Percentiles rank a stretch among this genome's conserved stretches.
These are phyloP conservation scores for Davidsoniella eucalypti DNA, from an alignment of 2,329 filamentous ascomycete genomes.

Conservation along the genomic window DNA sequence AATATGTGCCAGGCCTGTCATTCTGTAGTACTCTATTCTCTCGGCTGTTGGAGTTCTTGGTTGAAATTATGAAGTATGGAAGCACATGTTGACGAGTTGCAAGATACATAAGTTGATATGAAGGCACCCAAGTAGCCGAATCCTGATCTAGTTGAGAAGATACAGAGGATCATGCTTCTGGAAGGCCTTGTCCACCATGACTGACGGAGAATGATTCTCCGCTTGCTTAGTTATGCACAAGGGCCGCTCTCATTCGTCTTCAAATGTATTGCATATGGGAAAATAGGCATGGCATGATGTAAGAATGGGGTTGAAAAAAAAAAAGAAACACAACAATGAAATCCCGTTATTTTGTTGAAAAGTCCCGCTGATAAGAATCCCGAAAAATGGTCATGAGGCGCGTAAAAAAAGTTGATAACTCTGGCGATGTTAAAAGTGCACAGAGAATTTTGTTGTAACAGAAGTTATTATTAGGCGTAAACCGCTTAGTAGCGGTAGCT, in stretches of 20 bases:
- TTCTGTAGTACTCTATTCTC: slow-evolving; percentile 4
- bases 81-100: slow-evolving; percentile 1
- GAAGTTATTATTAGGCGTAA: slow-evolving; percentile 15
- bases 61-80: slow-evolving; percentile 6
- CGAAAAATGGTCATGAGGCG: slow-evolving; percentile 14
- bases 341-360: slow-evolving; percentile 14
- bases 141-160: too few relatives aligned
- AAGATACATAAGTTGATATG: too few relatives aligned
- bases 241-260: too few relatives aligned
- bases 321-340: slow-evolving; percentile 7
- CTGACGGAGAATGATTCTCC: too few relatives aligned
- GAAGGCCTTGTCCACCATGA: too few relatives aligned
- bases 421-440: slow-evolving; percentile 13
- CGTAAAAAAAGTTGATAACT: slow-evolving; percentile 10
- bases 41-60: slow-evolving; percentile 7
- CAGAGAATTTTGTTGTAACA: slow-evolving; percentile 11
- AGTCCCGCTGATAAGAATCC: slow-evolving; percentile 13
- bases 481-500: slow-evolving; percentile 30
- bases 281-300: not conserved
- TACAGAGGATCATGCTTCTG: too few relatives aligned
- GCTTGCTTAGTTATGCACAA: too few relatives aligned
- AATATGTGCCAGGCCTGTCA: slow-evolving; percentile 2
- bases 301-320: not conserved
- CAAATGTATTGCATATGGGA: too few relatives aligned
- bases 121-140: too few relatives aligned